Evolutionary conservation across 768 basidiomycete genomes (phyloP), one percentile per base, ranked within the genome.

Genomic region (Cubamyces lactineus): DNA sequence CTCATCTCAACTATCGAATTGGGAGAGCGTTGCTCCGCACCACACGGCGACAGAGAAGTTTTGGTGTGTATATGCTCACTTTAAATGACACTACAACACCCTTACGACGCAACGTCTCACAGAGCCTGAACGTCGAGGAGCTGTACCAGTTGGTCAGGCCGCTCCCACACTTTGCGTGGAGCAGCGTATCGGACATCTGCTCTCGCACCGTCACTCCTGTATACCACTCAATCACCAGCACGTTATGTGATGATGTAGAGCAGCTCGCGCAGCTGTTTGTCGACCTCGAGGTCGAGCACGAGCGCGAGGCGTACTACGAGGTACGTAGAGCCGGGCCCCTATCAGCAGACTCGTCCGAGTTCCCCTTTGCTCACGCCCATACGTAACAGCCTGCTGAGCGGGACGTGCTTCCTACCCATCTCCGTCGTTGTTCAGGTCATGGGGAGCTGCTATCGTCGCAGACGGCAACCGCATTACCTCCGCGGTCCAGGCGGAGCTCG

Each of bases 191-290:
- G 24, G 63, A 63, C 23, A 42, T 63, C 4, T 72, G 71, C 64
- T 47, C 63, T 17, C 64, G 64, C 45, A 68, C 68, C 6, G 61
- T 71, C 48, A 48, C 49, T 17, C 68, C 70, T 17, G 62, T 71
- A 21, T 82, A 73, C 68, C 68, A 62, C 38, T 70, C 68, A 49
- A 38, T 84, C 24, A 74, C 74, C 46, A 72, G 63, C 40, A 73
- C 76, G 24, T 57, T 81, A 4, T 65, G 68, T 52, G 64, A 76
- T 40, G 82, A 83, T 53, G 59, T 82, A 17, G 73, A 81, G 40
- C 72, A 72, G 59, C 74, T 82, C n/a, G 73, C 78, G 13, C 74
- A 74, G 57, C 58, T 83, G 11, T 71, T 83, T 50, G 76, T 75
- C 23, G 78, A 79, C 21, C 67, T 82, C 46, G 83, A 74, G 41